phyloP scores from a whole-genome alignment of 2,329 filamentous ascomycete species.

The Alternaria atra region DNA sequence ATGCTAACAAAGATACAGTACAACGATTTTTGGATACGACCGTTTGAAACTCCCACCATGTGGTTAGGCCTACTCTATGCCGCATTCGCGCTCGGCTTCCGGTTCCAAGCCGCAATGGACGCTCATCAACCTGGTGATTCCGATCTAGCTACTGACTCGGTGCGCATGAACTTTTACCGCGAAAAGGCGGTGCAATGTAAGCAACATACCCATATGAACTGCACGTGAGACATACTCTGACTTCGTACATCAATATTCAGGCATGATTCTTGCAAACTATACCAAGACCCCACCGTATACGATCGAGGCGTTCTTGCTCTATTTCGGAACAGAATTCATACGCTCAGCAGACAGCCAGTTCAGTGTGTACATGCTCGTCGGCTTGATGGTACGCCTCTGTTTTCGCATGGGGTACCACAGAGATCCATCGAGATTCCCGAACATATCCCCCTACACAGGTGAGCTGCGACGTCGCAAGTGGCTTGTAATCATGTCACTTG shows the following conservation, averaged over 20 bases:
- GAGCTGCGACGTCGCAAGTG: constrained; percentile 70
- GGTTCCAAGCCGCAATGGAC: constrained; percentile 34
- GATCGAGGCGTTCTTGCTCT: constrained; percentile 41
- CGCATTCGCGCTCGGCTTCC: constrained; percentile 45
- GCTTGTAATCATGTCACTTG: constrained; percentile 60
- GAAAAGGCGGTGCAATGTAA: constrained; percentile 43
- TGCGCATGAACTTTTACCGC: constrained; percentile 41
- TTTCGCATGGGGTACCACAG: constrained; percentile 56
- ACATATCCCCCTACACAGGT: constrained; percentile 62
- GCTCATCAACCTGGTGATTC: constrained; percentile 3
- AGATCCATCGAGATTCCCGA: constrained; percentile 49
- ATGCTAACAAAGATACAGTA: constrained; percentile 46
- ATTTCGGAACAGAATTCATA: constrained; percentile 42
- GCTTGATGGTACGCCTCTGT: constrained; percentile 44
- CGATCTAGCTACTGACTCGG: constrained; percentile 16
- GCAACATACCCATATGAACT: background rate
- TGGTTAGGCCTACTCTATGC: constrained; percentile 58
- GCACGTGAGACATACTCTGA: background rate
- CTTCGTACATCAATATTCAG: background rate
- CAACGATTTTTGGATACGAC: constrained; percentile 55
- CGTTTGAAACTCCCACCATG: constrained; percentile 48
- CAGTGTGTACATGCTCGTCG: constrained; percentile 40
- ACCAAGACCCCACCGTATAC: constrained; percentile 48
- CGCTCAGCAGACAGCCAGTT: constrained; percentile 43
- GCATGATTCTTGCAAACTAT: constrained; percentile 45